Percentiles rank a stretch among this genome's conserved stretches.
Evolutionary conservation across 768 basidiomycete genomes (phyloP).

Genomic region (Suillus subalutaceus): DNA sequence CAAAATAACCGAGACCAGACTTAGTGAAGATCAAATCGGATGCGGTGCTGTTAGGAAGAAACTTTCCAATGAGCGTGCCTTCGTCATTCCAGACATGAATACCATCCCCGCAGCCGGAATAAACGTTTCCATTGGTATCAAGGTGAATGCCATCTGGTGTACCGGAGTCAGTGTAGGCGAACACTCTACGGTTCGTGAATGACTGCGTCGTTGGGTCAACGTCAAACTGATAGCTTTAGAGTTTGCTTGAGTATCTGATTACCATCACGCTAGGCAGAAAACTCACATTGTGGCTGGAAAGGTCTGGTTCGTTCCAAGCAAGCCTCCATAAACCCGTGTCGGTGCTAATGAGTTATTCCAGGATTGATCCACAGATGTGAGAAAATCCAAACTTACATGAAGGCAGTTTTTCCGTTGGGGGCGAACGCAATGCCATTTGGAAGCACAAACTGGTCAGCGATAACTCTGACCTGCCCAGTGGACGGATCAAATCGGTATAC

Average conservation of each 20-base stretch:
- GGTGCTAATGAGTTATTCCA: slow-evolving; percentile 16
- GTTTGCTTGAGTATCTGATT: not conserved
- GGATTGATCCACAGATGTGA: not conserved
- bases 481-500: slow-evolving; percentile 47
- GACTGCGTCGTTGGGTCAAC: slow-evolving; percentile 53
- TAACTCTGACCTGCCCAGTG: slow-evolving; percentile 43
- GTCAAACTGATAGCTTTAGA: slow-evolving; percentile 61
- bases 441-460: slow-evolving; percentile 44
- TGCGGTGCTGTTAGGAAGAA: slow-evolving; percentile 43
- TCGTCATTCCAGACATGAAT: slow-evolving; percentile 44
- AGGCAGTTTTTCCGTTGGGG: slow-evolving; percentile 34
- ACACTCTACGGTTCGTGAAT: slow-evolving; percentile 60
- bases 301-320: slow-evolving; percentile 24
- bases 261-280: not conserved
- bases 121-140: slow-evolving; percentile 64
- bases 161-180: slow-evolving; percentile 64
- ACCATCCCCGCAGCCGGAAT: slow-evolving; percentile 64
- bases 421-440: slow-evolving; percentile 43
- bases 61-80: slow-evolving; percentile 63
- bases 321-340: slow-evolving; percentile 26
- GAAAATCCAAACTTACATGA: slow-evolving; percentile 24
- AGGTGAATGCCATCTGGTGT: slow-evolving; percentile 67
- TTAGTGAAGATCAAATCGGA: slow-evolving; percentile 14
- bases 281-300: slow-evolving; percentile 29
- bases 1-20: slow-evolving; percentile 12